Evolutionary conservation across 495 filamentous ascomycete genomes (phyloP).

Genomic region (Daldinia vernicosa): DNA sequence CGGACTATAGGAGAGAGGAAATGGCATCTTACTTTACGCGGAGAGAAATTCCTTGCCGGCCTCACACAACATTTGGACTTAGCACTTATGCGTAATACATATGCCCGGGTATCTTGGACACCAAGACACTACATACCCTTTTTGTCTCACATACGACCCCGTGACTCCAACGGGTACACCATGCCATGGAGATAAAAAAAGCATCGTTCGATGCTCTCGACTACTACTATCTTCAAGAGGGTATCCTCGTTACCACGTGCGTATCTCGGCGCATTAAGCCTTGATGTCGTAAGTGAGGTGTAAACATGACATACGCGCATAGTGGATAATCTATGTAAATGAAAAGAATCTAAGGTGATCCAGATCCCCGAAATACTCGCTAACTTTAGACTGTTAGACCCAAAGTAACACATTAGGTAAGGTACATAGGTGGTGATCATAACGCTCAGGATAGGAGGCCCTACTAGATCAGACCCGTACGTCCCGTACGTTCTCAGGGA

Average conservation of each 20-base stretch:
- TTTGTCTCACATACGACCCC: constrained; percentile 34
- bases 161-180: constrained; percentile 35
- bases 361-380: constrained; percentile 23
- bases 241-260: constrained; percentile 18
- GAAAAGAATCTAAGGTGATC: constrained; percentile 22
- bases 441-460: constrained; percentile 14
- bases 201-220: constrained; percentile 1
- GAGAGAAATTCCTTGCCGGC: constrained; percentile 33
- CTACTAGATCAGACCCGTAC: constrained; percentile 29
- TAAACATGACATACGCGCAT: constrained; percentile 34
- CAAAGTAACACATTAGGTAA: constrained; percentile 22
- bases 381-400: constrained; percentile 20
- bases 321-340: constrained; percentile 3
- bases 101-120: constrained; percentile 11
- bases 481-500: constrained; percentile 16
- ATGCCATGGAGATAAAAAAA: constrained; percentile 3
- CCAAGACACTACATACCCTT: constrained; percentile 14
- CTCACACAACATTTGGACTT: constrained; percentile 30
- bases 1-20: constrained; percentile 22
- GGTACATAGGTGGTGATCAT: constrained; percentile 23
- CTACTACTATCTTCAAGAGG: constrained; percentile 3
- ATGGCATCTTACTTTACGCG: constrained; percentile 13
- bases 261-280: constrained; percentile 17
- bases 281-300: constrained; percentile 27
- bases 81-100: constrained; percentile 21